phyloP scores from a whole-genome alignment of 116 monocot species.

The Dioscorea cayenensis region DNA sequence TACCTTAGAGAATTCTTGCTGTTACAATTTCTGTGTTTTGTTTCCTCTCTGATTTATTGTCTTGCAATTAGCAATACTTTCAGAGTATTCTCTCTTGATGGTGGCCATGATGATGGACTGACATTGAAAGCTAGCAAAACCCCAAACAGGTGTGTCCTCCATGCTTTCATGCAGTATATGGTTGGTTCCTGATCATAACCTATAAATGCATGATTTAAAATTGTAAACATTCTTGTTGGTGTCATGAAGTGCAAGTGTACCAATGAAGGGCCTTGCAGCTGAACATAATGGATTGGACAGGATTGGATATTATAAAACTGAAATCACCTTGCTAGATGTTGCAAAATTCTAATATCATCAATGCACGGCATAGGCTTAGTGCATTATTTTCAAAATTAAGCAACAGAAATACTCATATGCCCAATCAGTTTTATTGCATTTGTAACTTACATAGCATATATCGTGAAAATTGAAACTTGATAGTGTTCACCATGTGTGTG shows the following conservation, averaged over 20 bases:
- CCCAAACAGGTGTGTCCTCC: constrained; percentile 26
- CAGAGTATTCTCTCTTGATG: constrained; percentile 43
- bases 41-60: constrained; percentile 12
- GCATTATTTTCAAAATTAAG: too few relatives aligned
- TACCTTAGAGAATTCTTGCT: constrained; percentile 1
- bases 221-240: background rate
- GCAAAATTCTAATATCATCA: too few relatives aligned
- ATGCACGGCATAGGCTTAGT: too few relatives aligned
- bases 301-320: too few relatives aligned
- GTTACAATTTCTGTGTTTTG: background rate
- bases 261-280: background rate
- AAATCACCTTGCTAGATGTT: too few relatives aligned
- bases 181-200: background rate
- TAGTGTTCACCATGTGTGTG: too few relatives aligned
- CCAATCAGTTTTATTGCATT: too few relatives aligned
- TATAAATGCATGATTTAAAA: background rate
- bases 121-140: constrained; percentile 56
- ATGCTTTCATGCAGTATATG: background rate
- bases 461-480: too few relatives aligned
- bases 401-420: too few relatives aligned
- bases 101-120: constrained; percentile 30
- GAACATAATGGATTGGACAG: background rate
- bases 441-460: too few relatives aligned
- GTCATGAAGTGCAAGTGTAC: background rate
- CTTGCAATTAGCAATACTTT: constrained; percentile 47